These are phyloP conservation scores for Bassia scoparia DNA, from an alignment of 148 eudicot species.

Conservation along the genomic window DNA sequence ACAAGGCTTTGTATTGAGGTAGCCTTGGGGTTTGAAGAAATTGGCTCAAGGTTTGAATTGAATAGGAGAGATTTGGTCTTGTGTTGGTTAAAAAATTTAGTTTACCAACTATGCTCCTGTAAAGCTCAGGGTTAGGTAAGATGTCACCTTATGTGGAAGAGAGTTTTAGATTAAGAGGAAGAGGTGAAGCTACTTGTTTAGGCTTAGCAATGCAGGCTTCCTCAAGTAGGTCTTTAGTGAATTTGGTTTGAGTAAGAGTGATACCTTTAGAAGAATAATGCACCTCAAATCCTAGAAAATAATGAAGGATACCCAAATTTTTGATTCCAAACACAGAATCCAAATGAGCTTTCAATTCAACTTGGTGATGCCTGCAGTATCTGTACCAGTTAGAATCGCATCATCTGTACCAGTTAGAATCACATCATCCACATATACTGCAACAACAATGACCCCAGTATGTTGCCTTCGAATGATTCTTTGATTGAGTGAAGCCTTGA, in stretches of 20 bases:
- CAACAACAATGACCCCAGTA: neutral
- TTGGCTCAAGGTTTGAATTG: neutral
- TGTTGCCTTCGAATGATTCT: neutral
- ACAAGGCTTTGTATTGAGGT: neutral
- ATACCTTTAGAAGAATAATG: neutral
- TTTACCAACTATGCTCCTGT: neutral
- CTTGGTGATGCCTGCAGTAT: neutral
- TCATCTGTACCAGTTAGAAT: no score
- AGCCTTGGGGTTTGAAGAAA: conserved; percentile 3
- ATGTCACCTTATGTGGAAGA: neutral
- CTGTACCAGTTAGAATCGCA: neutral
- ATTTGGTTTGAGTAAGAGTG: neutral
- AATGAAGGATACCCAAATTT: neutral
- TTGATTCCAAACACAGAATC: neutral
- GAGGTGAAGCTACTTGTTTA: neutral
- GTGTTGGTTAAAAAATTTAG: conserved; percentile 4
- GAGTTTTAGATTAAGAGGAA: neutral
- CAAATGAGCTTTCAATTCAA: neutral
- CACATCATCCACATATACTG: conserved; percentile 9
- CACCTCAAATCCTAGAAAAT: neutral
- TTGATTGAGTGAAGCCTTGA: neutral
- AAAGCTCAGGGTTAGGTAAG: neutral
- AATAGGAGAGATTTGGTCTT: neutral
- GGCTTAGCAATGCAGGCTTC: neutral
- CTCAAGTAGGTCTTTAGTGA: neutral